Conservation (phyloP, 192 early-diverging fungal genomes). For the Chytriomyces hyalinus region DNA sequence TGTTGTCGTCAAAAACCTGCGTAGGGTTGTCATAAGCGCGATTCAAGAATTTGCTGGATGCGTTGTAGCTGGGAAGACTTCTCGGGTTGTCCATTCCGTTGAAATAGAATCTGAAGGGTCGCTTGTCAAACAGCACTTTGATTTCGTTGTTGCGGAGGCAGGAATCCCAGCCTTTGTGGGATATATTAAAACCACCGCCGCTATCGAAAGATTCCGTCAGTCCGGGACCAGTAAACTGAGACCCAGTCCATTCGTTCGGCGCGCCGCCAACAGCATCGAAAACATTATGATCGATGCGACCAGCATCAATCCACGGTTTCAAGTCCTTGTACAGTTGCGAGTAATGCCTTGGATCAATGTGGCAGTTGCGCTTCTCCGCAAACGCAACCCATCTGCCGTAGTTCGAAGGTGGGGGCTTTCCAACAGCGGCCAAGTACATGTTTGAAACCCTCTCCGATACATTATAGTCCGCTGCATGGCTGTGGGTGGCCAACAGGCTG, state of each 20-base stretch:
- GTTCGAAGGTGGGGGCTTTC: background rate
- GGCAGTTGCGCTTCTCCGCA: background rate
- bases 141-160: background rate
- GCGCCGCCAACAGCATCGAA: background rate
- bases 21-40: background rate
- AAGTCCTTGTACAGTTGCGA: background rate
- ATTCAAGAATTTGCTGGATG: background rate
- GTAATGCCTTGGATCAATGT: background rate
- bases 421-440: too few species aligned
- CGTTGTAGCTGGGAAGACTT: background rate
- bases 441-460: too few species aligned
- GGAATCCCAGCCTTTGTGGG: background rate
- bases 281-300: background rate
- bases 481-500: too few species aligned
- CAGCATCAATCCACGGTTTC: background rate
- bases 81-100: background rate
- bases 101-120: background rate
- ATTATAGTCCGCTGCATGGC: too few species aligned
- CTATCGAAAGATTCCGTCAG: background rate
- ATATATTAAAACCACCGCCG: background rate
- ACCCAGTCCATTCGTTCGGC: background rate
- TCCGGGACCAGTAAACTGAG: background rate
- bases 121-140: background rate
- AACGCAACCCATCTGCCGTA: background rate
- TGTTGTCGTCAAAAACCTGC: background rate